Percentiles rank a stretch among this genome's conserved stretches.
phyloP scores from a whole-genome alignment of 345 rosid species.

The Punica granatum region DNA sequence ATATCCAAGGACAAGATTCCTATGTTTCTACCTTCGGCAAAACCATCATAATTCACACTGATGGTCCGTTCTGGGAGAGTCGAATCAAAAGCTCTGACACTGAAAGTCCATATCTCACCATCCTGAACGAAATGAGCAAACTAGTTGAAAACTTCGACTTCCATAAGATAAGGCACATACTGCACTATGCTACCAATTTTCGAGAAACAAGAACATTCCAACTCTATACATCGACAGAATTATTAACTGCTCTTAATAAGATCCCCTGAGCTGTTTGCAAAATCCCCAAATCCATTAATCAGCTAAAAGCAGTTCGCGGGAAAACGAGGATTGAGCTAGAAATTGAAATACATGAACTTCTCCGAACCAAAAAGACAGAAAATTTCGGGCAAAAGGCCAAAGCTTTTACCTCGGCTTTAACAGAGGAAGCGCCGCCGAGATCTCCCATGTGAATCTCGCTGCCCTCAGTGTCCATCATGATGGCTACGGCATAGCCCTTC shows the following conservation, averaged over 20 bases:
- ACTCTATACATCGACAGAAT: no score
- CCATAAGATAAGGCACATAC: background rate
- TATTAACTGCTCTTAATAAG: background rate
- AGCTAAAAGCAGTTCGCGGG: background rate
- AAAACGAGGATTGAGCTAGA: background rate
- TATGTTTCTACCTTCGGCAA: constrained; percentile 68
- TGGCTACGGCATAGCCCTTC: constrained; percentile 93
- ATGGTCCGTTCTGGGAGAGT: constrained; percentile 73
- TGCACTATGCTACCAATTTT: background rate
- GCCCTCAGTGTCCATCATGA: constrained; percentile 99
- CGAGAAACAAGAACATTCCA: background rate
- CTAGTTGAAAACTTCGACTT: background rate
- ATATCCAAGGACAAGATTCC: background rate
- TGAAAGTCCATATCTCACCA: constrained; percentile 96
- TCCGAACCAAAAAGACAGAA: background rate
- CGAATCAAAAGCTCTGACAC: constrained; percentile 74
- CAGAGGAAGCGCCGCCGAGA: constrained; percentile 80
- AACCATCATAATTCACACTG: constrained; percentile 90
- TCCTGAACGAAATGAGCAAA: constrained; percentile 35
- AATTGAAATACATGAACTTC: background rate
- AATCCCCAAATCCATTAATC: background rate
- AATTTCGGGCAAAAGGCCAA: background rate
- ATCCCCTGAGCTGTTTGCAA: background rate
- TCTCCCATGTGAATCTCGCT: constrained; percentile 99
- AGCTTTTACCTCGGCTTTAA: constrained; percentile 69